Evolutionary conservation across 129 eudicot species (phyloP).

Genomic region (Calendula officinalis): DNA sequence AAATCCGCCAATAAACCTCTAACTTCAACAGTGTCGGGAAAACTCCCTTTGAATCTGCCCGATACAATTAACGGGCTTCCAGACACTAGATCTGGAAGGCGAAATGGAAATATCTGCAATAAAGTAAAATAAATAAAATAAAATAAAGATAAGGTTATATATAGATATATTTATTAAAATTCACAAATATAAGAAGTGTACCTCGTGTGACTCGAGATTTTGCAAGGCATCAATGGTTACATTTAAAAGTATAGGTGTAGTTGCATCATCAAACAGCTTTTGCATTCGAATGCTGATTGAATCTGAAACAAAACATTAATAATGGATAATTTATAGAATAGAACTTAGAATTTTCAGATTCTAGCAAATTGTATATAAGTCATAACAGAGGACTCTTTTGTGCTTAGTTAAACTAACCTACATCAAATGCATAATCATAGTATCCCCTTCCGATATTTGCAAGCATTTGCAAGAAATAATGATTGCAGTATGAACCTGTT

Average conservation of each 20-base stretch:
- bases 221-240: slow-evolving; percentile 55
- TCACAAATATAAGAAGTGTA: slow-evolving; percentile 19
- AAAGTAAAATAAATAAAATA: background rate
- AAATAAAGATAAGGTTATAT: background rate
- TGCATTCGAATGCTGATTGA: slow-evolving; percentile 54
- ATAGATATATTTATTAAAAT: background rate
- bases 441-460: slow-evolving; percentile 82
- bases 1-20: slow-evolving; percentile 66
- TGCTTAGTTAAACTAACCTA: slow-evolving; percentile 48
- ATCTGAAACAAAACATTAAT: slow-evolving; percentile 41
- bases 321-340: background rate
- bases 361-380: background rate
- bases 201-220: slow-evolving; percentile 64
- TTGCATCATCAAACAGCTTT: slow-evolving; percentile 52
- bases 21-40: slow-evolving; percentile 50
- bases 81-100: slow-evolving; percentile 52
- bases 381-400: background rate
- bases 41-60: slow-evolving; percentile 71
- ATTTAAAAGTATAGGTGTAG: slow-evolving; percentile 59
- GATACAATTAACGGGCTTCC: slow-evolving; percentile 65
- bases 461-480: slow-evolving; percentile 84
- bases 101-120: slow-evolving; percentile 58
- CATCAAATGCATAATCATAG: slow-evolving; percentile 72
- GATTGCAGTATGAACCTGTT: slow-evolving; percentile 86
- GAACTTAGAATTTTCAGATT: background rate